Conservation (phyloP, 768 basidiomycete genomes). For the Amanita thiersii region DNA sequence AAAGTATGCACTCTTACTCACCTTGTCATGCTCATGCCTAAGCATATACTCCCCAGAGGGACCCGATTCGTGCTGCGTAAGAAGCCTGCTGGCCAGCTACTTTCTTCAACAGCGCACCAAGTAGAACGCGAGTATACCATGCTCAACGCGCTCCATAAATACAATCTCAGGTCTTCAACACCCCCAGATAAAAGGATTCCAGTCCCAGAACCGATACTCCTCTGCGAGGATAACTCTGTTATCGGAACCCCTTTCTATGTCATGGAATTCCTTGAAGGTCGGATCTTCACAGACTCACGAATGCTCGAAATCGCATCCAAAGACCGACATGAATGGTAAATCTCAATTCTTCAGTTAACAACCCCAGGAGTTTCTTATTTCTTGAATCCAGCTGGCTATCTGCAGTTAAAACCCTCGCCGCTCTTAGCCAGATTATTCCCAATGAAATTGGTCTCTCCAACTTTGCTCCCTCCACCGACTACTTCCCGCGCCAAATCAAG, state of each 20-base stretch:
- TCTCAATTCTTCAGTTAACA: constrained; percentile 8
- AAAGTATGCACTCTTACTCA: constrained; percentile 30
- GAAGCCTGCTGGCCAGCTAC: constrained; percentile 81
- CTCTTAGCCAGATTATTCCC: constrained; percentile 59
- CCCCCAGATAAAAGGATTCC: constrained; percentile 53
- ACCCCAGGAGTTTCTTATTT: background rate
- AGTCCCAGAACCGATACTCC: constrained; percentile 73
- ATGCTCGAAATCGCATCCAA: constrained; percentile 61
- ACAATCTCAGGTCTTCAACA: constrained; percentile 56
- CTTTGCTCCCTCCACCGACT: constrained; percentile 70
- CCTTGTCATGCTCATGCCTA: background rate
- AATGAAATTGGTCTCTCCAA: constrained; percentile 54
- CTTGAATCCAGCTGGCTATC: constrained; percentile 59
- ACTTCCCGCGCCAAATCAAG: constrained; percentile 92
- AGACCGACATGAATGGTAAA: constrained; percentile 68
- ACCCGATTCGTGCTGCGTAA: constrained; percentile 81
- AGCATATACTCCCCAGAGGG: constrained; percentile 24
- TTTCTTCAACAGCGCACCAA: constrained; percentile 90
- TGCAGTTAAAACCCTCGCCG: constrained; percentile 61
- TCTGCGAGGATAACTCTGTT: constrained; percentile 73
- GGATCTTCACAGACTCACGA: constrained; percentile 83
- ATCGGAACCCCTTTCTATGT: constrained; percentile 92
- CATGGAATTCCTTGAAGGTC: constrained; percentile 92
- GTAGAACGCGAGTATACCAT: constrained; percentile 90
- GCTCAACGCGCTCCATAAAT: constrained; percentile 63